A percentile compares a stretch with the other conserved stretches of the same genome.
phyloP scores from a whole-genome alignment of 2,329 filamentous ascomycete genomes.

The Thielaviopsis punctulata region DNA sequence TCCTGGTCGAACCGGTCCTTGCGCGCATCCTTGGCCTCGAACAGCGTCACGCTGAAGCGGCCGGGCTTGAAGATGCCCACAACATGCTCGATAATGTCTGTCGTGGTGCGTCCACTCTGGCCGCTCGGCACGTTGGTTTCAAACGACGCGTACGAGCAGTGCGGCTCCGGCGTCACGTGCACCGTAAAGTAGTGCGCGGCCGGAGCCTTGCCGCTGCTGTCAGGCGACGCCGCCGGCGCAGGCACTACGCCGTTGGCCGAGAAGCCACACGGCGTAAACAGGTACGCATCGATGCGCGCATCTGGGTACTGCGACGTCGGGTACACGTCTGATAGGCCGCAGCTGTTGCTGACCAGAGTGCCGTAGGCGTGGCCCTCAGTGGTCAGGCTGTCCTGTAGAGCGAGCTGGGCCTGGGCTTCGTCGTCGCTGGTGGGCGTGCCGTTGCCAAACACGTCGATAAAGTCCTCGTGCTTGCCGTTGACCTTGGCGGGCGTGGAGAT shows the following conservation, averaged over 20 bases:
- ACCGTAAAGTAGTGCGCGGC: conserved; percentile 90
- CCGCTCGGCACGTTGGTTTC: conserved; percentile 92
- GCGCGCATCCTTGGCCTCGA: conserved; percentile 57
- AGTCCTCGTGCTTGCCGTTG: conserved; percentile 32
- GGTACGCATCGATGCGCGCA: conserved; percentile 83
- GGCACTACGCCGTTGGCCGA: conserved; percentile 93
- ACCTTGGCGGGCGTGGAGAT: conserved; percentile 6
- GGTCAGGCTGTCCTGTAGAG: conserved; percentile 52
- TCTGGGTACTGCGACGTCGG: conserved; percentile 76
- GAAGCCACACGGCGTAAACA: conserved; percentile 93
- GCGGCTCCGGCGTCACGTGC: conserved; percentile 90
- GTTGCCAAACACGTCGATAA: conserved; percentile 69
- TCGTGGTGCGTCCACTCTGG: conserved; percentile 74
- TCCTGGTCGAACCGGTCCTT: conserved; percentile 7
- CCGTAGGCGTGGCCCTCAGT: conserved; percentile 90
- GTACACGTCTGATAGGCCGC: conserved; percentile 79
- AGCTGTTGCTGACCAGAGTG: conserved; percentile 77
- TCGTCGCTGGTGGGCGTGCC: conserved; percentile 35
- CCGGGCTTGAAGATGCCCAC: conserved; percentile 92
- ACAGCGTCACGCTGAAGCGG: conserved; percentile 93
- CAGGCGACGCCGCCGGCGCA: conserved; percentile 39
- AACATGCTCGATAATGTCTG: conserved; percentile 83
- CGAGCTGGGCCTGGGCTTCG: conserved; percentile 31
- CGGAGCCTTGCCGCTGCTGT: conserved; percentile 17
- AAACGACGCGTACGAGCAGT: conserved; percentile 95